phyloP scores from a whole-genome alignment of 1,284 basidiomycete species.

The Boletus mariae region DNA sequence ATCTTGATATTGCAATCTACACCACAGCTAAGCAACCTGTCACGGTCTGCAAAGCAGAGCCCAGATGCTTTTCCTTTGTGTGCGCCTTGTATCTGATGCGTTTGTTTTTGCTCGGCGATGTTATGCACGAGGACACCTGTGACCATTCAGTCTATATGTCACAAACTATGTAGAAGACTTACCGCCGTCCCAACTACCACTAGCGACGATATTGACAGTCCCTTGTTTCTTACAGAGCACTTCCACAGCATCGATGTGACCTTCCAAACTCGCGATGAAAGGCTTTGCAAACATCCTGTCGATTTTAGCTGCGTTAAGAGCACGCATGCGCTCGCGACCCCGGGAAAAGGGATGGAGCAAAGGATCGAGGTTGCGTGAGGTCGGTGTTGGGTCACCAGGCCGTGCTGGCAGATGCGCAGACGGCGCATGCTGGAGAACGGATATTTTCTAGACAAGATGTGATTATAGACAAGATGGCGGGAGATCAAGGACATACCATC shows the following conservation, averaged over 20 bases:
- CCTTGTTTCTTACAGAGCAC: conserved; percentile 77
- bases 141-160: neutral
- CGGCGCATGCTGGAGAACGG: conserved; percentile 82
- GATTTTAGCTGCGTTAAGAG: conserved; percentile 94
- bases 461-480: conserved; percentile 3
- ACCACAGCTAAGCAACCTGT: conserved; percentile 84
- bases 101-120: conserved; percentile 63
- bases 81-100: conserved; percentile 72
- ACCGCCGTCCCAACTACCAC: conserved; percentile 95
- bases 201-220: conserved; percentile 80
- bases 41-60: conserved; percentile 65
- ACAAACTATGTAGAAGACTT: conserved; percentile 11
- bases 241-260: conserved; percentile 96
- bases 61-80: conserved; percentile 94
- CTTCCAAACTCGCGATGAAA: conserved; percentile 87
- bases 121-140: conserved; percentile 88
- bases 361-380: conserved; percentile 90
- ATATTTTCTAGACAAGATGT: conserved; percentile 65
- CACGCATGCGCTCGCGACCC: conserved; percentile 90
- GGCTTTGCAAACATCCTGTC: conserved; percentile 97
- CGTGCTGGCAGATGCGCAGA: conserved; percentile 68
- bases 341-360: conserved; percentile 92
- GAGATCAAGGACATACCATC: conserved; percentile 20
- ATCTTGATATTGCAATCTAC: conserved; percentile 90
- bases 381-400: conserved; percentile 81